Evolutionary conservation across 495 filamentous ascomycete species (phyloP).

Genomic region (Ascodesmis nigricans): DNA sequence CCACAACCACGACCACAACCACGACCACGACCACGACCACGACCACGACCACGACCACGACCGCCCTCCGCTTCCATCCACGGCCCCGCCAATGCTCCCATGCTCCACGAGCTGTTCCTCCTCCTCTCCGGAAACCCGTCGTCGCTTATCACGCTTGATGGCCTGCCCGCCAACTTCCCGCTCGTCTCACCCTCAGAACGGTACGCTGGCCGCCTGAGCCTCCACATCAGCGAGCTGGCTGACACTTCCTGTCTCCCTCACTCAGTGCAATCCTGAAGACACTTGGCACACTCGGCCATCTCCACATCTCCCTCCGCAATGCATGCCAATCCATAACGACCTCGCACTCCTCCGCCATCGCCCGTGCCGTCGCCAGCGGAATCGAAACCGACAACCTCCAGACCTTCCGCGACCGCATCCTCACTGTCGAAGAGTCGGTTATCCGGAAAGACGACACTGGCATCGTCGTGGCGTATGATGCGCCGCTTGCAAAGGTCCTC

Average conservation of each 20-base stretch:
- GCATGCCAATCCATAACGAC: slow-evolving; percentile 42
- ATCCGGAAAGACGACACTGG: slow-evolving; percentile 37
- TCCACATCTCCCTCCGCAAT: slow-evolving; percentile 46
- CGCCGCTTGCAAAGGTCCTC: slow-evolving; percentile 68
- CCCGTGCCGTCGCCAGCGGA: slow-evolving; percentile 65
- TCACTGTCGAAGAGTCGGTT: slow-evolving; percentile 62
- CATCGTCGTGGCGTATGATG: slow-evolving; percentile 71
- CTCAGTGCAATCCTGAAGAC: slow-evolving; percentile 57
- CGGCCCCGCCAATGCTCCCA: slow-evolving; percentile 25
- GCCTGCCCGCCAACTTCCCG: slow-evolving; percentile 15
- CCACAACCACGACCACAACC: too few species aligned
- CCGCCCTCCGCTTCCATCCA: too few species aligned
- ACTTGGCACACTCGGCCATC: slow-evolving; percentile 48
- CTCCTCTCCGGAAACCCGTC: slow-evolving; percentile 85
- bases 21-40: too few species aligned
- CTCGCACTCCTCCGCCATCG: slow-evolving; percentile 53
- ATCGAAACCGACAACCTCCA: slow-evolving; percentile 53
- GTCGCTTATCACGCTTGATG: slow-evolving; percentile 41
- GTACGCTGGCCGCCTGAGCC: slow-evolving; percentile 24
- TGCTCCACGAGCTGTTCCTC: slow-evolving; percentile 95
- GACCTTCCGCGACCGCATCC: slow-evolving; percentile 57
- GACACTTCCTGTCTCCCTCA: slow-evolving; percentile 37
- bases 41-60: too few species aligned
- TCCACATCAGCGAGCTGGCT: slow-evolving; percentile 22
- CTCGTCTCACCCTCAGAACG: slow-evolving; percentile 21